Evolutionary conservation across 805 yeast species (phyloP).

Genomic region (Yamadazyma nakazawae): DNA sequence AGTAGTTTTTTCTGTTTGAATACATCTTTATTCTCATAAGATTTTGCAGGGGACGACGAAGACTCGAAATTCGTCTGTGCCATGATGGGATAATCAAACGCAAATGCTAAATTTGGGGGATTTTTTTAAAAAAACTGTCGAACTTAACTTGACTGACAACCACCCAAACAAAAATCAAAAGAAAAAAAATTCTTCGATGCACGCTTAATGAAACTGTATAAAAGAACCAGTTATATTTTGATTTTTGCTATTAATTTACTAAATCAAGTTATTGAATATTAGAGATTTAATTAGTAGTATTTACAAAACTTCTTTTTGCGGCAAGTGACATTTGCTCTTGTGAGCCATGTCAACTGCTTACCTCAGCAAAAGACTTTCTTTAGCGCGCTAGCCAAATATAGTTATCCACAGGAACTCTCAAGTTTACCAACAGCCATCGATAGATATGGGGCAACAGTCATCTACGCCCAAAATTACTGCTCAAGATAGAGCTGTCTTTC

Average conservation of each 20-base stretch:
- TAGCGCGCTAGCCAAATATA: background rate
- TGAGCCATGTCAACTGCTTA: background rate
- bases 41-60: constrained; percentile 6
- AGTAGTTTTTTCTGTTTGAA: constrained; percentile 6
- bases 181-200: constrained; percentile 3
- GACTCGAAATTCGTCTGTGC: background rate
- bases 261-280: background rate
- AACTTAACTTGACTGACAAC: constrained; percentile 3
- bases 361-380: background rate
- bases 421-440: background rate
- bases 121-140: background rate
- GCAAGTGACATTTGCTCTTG: background rate
- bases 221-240: constrained; percentile 1
- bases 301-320: constrained; percentile 4
- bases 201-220: constrained; percentile 3
- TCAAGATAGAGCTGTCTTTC: constrained; percentile 83
- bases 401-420: background rate
- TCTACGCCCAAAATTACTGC: constrained; percentile 62
- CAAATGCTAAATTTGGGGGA: background rate
- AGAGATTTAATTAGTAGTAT: constrained; percentile 1
- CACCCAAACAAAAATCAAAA: background rate
- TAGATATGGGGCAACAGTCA: constrained; percentile 39
- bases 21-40: constrained; percentile 3
- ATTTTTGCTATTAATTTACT: constrained; percentile 7
- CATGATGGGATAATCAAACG: background rate